phyloP scores from a whole-genome alignment of 306 rosid genomes.

The Chamaecrista fasciculata region DNA sequence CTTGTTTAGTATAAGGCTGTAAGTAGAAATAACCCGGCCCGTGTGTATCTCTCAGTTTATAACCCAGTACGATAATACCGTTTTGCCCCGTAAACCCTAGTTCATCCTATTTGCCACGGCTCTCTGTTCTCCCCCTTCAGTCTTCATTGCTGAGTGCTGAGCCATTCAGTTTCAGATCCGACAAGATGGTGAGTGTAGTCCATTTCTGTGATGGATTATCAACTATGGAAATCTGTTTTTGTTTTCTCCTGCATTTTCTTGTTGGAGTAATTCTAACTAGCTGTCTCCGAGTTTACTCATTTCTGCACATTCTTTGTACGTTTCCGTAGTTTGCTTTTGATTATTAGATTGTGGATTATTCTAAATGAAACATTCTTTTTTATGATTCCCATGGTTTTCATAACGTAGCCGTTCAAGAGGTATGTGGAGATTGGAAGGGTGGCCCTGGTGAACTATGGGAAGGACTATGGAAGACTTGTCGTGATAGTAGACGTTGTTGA shows the following conservation, averaged over 20 bases:
- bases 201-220: neutral
- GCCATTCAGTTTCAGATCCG: conserved; percentile 21
- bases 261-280: neutral
- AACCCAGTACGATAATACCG: too few relatives aligned
- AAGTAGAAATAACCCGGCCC: too few relatives aligned
- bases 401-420: conserved; percentile 44
- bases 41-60: too few relatives aligned
- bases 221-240: neutral
- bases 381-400: neutral
- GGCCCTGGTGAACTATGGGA: conserved; percentile 50
- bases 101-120: neutral
- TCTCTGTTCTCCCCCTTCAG: neutral
- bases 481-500: conserved; percentile 50
- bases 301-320: neutral
- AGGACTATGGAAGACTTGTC: conserved; percentile 45
- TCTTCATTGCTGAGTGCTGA: neutral
- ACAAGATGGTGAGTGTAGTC: conserved; percentile 6
- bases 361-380: neutral
- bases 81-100: conserved; percentile 19
- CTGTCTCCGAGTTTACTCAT: neutral
- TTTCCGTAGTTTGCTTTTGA: neutral
- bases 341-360: neutral
- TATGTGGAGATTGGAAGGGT: conserved; percentile 52
- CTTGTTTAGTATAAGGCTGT: too few relatives aligned
- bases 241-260: neutral